A percentile compares a stretch with the other conserved stretches of the same genome.
phyloP scores from a whole-genome alignment of 1,139 yeast species.

The Suhomyces choctaworum region DNA sequence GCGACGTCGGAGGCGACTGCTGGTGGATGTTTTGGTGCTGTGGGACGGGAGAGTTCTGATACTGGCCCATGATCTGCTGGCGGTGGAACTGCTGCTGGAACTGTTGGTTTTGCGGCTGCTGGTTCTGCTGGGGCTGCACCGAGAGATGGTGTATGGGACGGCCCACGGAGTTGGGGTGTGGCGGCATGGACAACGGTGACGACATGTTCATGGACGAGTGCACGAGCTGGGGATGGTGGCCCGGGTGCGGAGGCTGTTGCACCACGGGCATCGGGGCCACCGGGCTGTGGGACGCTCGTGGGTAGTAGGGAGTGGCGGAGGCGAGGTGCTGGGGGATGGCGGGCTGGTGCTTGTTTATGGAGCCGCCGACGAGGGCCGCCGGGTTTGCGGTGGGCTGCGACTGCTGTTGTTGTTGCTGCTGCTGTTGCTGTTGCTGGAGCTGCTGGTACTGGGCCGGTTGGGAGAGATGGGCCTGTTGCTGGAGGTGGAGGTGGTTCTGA shows the following conservation, averaged over 20 bases:
- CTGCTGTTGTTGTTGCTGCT: constrained; percentile 18
- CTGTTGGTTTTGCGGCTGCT: constrained; percentile 1
- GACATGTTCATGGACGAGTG: constrained; percentile 7
- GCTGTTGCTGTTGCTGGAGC: constrained; percentile 15
- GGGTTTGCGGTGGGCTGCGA: constrained; percentile 8
- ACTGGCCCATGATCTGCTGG: constrained; percentile 15
- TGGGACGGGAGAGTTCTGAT: constrained; percentile 10
- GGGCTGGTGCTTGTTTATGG: constrained; percentile 3
- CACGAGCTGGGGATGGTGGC: constrained; percentile 5
- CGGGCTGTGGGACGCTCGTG: constrained; percentile 11
- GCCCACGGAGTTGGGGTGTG: constrained; percentile 8
- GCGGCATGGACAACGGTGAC: constrained; percentile 9
- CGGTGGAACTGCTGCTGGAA: constrained; percentile 13
- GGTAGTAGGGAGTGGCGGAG: constrained; percentile 8
- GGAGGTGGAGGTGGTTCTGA: neutral
- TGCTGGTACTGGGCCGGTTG: constrained; percentile 16
- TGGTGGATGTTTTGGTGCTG: constrained; percentile 8
- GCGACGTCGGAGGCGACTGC: constrained; percentile 14
- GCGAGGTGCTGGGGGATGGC: constrained; percentile 12
- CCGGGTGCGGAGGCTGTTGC: constrained; percentile 3
- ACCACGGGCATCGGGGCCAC: constrained; percentile 3
- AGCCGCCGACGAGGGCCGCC: constrained; percentile 18
- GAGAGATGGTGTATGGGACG: constrained; percentile 7
- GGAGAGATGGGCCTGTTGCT: constrained; percentile 1
- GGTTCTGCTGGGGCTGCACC: constrained; percentile 1